Conservation (phyloP, 148 eudicot genomes). For the Limonium bicolor region DNA sequence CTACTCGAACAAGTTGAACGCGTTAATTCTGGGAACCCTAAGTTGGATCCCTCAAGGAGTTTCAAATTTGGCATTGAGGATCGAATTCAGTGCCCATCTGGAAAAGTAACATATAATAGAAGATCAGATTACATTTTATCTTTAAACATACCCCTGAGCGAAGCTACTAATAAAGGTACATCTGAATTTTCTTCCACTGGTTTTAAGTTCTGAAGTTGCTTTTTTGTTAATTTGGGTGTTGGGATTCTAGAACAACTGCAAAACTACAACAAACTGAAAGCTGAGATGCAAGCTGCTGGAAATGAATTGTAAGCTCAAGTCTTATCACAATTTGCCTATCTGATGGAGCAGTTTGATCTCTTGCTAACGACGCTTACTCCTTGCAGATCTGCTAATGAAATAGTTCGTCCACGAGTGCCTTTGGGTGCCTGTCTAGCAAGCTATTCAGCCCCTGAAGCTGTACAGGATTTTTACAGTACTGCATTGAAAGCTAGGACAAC, state of each 20-base stretch:
- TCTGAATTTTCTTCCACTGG: background rate
- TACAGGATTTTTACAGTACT: conserved; percentile 82
- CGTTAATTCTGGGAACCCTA: conserved; percentile 47
- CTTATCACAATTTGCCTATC: conserved; percentile 5
- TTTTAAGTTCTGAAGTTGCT: background rate
- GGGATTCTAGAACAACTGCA: conserved; percentile 56
- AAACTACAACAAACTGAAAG: conserved; percentile 47
- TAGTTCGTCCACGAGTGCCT: conserved; percentile 91
- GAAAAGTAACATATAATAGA: conserved; percentile 80
- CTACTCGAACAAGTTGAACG: conserved; percentile 94
- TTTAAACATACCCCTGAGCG: conserved; percentile 65
- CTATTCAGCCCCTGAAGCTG: conserved; percentile 80
- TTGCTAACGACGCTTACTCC: no score
- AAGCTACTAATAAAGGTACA: conserved; percentile 76
- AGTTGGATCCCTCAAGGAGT: conserved; percentile 66
- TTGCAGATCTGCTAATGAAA: conserved; percentile 53
- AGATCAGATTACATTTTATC: conserved; percentile 79
- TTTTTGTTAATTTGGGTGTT: conserved; percentile 7
- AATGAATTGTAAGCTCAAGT: conserved; percentile 50
- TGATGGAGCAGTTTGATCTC: no score
- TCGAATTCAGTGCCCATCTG: conserved; percentile 74
- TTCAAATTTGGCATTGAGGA: conserved; percentile 98
- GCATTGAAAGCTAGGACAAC: conserved; percentile 72
- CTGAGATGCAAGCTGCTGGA: conserved; percentile 36
- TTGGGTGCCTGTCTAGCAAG: conserved; percentile 64